Percentiles rank a stretch among this genome's conserved stretches.
phyloP scores from a whole-genome alignment of 2,329 filamentous ascomycete species.

The Neonectria punicea region DNA sequence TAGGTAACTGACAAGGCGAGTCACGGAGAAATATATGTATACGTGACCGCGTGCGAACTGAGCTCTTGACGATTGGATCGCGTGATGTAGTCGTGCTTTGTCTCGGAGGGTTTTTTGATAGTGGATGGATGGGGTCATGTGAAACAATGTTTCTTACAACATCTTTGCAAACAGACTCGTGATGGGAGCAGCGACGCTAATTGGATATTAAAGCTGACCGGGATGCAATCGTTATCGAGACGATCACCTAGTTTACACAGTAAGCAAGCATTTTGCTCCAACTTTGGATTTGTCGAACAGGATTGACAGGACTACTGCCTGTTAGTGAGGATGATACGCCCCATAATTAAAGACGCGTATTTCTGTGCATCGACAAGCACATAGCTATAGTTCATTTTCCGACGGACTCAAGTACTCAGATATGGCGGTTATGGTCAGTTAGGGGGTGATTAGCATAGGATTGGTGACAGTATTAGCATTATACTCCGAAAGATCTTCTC shows the following conservation, averaged over 20 bases:
- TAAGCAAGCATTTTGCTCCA: background rate
- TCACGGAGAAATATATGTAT: slow-evolving; percentile 12
- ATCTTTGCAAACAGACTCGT: background rate
- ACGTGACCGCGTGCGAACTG: slow-evolving; percentile 14
- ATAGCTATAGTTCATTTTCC: no score
- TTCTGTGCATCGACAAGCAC: no score
- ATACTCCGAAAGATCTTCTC: no score
- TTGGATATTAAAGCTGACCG: background rate
- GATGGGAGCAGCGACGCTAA: background rate
- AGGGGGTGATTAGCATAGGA: no score
- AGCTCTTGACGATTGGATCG: background rate
- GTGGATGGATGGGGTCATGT: slow-evolving; percentile 15
- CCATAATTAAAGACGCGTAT: no score
- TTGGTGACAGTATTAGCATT: no score
- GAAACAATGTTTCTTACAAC: slow-evolving; percentile 7
- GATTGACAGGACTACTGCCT: background rate
- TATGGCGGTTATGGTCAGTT: no score
- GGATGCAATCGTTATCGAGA: background rate
- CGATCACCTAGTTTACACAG: background rate
- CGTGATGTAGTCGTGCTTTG: slow-evolving; percentile 7
- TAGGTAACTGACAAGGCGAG: background rate
- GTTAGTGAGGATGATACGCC: no score
- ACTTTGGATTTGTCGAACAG: background rate
- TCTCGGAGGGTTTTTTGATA: background rate
- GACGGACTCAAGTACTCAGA: no score